Evolutionary conservation across 1,284 basidiomycete genomes (phyloP), one percentile per base, ranked within the genome.

Genomic region (Boletus calvinii): DNA sequence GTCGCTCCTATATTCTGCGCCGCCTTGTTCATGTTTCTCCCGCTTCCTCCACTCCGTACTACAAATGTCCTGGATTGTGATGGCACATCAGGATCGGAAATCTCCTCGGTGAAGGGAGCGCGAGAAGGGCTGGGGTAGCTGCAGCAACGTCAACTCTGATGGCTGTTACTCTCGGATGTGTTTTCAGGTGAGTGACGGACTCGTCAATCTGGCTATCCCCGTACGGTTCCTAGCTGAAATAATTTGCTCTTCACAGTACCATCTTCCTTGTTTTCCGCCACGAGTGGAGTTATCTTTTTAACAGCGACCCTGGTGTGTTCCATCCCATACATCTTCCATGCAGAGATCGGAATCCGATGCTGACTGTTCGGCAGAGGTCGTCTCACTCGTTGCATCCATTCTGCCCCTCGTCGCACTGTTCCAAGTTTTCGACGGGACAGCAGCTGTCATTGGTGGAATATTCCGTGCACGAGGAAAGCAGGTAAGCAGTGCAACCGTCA

Each of bases 271-370:
- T 79, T n/a, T 92, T 92, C 76, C 78, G 90, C 4, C 68, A 85
- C 40, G 73, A 75, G 6, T 94, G 91, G 89, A 89, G 81, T 0
- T 84, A 87, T 63, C 66, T 96, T 6, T 96, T 97, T 75, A 96
- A 94, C 63, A 75, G 83, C 52, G 94, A 97, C 68, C 80, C 83
- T 2, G 77, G 86, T 81, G 51, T 11, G 75, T 64, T 51, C 37
- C 17, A 18, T 46, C 10, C 2, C 5, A 1, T 39, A 6, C 15
- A 34, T 48, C 32, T 29, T 29, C 37, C 13, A 15, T 35, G 8
- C 22, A n/a, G 32, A 30, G 13, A 15, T n/a, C n/a, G 24, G 12
- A 22, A 17, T 39, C 34, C n/a, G 45, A 34, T 24, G 5, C 22
- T 22, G 22, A 22, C 3, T 17, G 3, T 13, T 29, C 9, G 9